Evolutionary conservation across 2,329 filamentous ascomycete species (phyloP), one percentile per base, ranked within the genome.

Genomic region (Capronia coronata): DNA sequence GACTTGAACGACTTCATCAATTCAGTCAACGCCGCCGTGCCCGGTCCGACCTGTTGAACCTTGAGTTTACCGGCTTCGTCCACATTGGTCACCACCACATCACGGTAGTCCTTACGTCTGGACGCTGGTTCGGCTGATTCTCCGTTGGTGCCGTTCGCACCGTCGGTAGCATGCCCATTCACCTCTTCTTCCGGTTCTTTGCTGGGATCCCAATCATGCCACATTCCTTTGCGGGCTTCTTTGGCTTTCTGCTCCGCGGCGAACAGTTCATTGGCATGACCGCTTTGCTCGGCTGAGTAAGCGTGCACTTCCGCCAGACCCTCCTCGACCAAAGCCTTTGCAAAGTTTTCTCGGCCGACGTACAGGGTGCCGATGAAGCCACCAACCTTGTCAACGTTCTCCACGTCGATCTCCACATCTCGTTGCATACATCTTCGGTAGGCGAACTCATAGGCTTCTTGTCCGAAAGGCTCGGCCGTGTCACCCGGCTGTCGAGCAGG

Each of bases 351-450:
- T 46, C 90, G 86, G 74, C 89, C 91, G 67, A 98, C 80, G 68
- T 89, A 96, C 19, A 98, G 76, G 11, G 88, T 87, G 48, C 93
- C 93, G 60, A 98, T 97, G 74, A 98, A 98, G 30, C 93, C 93
- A 62, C 93, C 93, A 21, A 93, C 84, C 75, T 96, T 97, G 76
- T 98, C 93, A 59, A 88, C 86, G 62, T 90, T 89, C 67, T 95
- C 83, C 16, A 98, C 85, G 62, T 98, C 90, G 51, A 98, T 87
- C 69, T 97, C 91, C 42, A 93, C 90, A 68, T 98, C 93, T 47
- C 93, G 84, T 73, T 98, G 93, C 74, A 89, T 86, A 71, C 86
- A 89, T 50, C 90, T 82, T 62, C 81, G 84, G 69, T 87, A 89
- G 42, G 91, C 90, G 59, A 97, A 83, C 43, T 98, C 91, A 55